Base-by-base conservation (phyloP, 148 eudicot genomes). In the Selenicereus undatus region DNA sequence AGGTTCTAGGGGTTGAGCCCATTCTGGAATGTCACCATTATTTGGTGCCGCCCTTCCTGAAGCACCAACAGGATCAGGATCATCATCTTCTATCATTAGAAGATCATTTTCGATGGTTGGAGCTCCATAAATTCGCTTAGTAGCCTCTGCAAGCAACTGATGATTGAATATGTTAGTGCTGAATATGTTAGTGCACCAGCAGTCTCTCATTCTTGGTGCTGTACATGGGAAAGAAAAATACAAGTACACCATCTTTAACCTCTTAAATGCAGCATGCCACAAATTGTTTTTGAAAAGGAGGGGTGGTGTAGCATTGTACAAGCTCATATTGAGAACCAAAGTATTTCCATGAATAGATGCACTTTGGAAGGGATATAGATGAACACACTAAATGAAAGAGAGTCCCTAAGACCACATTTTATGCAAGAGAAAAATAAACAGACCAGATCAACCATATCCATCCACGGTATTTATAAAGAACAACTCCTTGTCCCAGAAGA, bases 71-170 rank as follows among this genome's bases (percentile, higher is more conserved):
- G 86, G 82, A 78, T 85, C 89, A 78, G 84, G 85, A 74, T 85
- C 88, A 27, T 71, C 90, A 74, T 90, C 93, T 74, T 87, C 95
- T 77, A 88, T 75, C 50, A 45, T 79, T 30, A 91, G 78, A 77
- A 68, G 43, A 84, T 81, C 84, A 76, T 81, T 72, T 74, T 80
- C 88, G 70, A 77, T 78, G 78, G 76, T 83, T 83, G 72, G 42
- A 70, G 88, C 85, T 77, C 91, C 93, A 85, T 82, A 89, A 52
- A 91, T 86, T 80, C 83, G 88, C 79, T 82, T 85, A 32, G 45
- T 81, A 69, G 93, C 89, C 76, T 91, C 93, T 85, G 90, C 95
- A 84, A 90, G 93, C 80, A 91, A 71, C 95, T 91, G 90, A 79
- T 76, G 66, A 75, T 78, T 70, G 69, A 82, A 85, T 60, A 83